Evolutionary conservation across 305 asterid species (phyloP).

Genomic region (Fraxinus dipetala): DNA sequence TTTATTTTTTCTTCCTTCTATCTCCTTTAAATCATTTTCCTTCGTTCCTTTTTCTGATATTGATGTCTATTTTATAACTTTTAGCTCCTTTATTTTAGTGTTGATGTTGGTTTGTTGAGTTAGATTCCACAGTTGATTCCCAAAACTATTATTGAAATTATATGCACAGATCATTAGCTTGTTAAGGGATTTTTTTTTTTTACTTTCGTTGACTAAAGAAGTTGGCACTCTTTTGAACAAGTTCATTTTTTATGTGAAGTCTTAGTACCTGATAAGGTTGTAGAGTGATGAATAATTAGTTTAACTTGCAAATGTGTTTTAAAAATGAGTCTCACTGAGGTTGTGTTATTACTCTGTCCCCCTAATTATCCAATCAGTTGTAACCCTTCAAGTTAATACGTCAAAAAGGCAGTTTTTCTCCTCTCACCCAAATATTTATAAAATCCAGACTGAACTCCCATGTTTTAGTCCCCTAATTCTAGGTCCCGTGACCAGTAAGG

Average conservation of each 20-base stretch:
- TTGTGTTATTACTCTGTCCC: background rate
- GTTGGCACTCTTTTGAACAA: background rate
- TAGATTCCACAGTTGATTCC: slow-evolving; percentile 4
- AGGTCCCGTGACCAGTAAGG: background rate
- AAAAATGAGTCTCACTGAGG: background rate
- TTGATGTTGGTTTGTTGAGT: background rate
- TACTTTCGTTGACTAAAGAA: background rate
- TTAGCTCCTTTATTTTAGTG: background rate
- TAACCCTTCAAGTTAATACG: background rate
- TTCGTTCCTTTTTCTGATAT: background rate
- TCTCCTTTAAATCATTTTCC: background rate
- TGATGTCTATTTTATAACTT: background rate
- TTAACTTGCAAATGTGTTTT: background rate
- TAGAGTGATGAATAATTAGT: background rate
- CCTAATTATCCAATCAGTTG: background rate
- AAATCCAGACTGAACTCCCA: background rate
- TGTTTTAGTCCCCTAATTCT: background rate
- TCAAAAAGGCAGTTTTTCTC: background rate
- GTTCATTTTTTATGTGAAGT: background rate
- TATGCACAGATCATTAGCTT: background rate
- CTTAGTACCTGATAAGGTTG: background rate
- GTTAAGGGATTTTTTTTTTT: background rate
- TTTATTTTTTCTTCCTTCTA: background rate
- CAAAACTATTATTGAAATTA: background rate
- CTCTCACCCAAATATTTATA: background rate